Base-by-base conservation (phyloP, 306 rosid genomes). In the Dalbergia cochinchinensis region DNA sequence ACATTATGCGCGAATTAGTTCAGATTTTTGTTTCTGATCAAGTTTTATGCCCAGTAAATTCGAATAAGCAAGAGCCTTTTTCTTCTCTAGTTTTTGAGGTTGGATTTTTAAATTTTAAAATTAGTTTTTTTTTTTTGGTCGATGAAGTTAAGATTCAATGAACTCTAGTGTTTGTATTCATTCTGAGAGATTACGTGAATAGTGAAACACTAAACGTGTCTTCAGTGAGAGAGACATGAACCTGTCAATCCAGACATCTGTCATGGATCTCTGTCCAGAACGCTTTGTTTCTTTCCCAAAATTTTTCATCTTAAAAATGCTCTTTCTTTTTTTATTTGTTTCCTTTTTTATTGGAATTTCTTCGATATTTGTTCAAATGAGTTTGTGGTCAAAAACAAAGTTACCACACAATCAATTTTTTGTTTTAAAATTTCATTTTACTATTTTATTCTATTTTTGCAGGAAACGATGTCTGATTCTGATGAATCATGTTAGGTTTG, bases 161-260 rank as follows among this genome's bases (percentile, higher is more conserved):
- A 66, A 54, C 79, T 74, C 6, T 65, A 47, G 79, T 55, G 39
- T 53, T 44, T 65, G 71, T 15, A 51, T 65, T 67, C 61, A 44
- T 83, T 80, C 47, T 39, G 70, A 48, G 82, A 78, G 86, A 84
- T 83, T 78, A 44, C 73, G 47, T 66, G 86, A 82, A 62, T 81
- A 84, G 70, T 65, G 85, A 82, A 80, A 78, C 84, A 78, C 82
- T 88, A 68, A 70, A 65, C 89, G 73, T 88, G 94, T 88, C 87
- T 77, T 78, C 68, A 54, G 77, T 39, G 63, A n/a, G 71, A 80
- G 87, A 80, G 93, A 85, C 92, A 90, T 64, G 70, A 63, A 79
- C 65, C 90, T 81, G 91, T 74, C 69, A 44, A 39, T 45, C 76
- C 81, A 70, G 87, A 83, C 86, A 79, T 50, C 69, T 81, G 74